Evolutionary conservation across 202 grass and related monocot species (phyloP).

Genomic region (Setaria italica): DNA sequence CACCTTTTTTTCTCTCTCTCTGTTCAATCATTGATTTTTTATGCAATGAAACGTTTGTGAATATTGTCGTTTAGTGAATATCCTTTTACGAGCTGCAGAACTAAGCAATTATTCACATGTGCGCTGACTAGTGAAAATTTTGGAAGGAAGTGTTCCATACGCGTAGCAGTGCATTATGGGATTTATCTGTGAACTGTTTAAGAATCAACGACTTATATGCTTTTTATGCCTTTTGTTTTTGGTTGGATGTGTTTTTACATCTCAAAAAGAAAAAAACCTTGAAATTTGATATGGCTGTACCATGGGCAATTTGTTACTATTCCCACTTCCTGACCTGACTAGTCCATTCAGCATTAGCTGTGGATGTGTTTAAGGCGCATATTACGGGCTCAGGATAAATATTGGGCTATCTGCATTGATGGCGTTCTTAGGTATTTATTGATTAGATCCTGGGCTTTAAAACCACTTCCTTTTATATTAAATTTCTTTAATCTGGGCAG

Average conservation of each 20-base stretch:
- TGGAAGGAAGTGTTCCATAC: background rate
- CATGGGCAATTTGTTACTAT: background rate
- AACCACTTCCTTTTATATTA: background rate
- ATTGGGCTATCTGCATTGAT: background rate
- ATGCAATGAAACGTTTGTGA: background rate
- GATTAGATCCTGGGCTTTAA: background rate
- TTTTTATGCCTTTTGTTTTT: constrained; percentile 1
- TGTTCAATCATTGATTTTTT: background rate
- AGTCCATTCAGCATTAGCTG: background rate
- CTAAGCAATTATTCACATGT: background rate
- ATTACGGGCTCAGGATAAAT: background rate
- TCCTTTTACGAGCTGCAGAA: background rate
- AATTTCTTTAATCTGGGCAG: background rate
- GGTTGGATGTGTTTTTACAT: background rate
- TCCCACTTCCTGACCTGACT: background rate
- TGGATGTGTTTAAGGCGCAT: background rate
- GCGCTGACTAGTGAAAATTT: background rate
- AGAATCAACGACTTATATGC: background rate
- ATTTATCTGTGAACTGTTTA: background rate
- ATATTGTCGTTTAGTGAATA: background rate
- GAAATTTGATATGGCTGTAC: constrained; percentile 26
- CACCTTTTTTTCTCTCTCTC: background rate
- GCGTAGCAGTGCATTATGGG: background rate
- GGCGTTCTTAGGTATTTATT: constrained; percentile 19
- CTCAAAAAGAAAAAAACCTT: background rate